Evolutionary conservation across 1,139 yeast species (phyloP), one percentile per base, ranked within the genome.

Genomic region (Taphrina sp.): DNA sequence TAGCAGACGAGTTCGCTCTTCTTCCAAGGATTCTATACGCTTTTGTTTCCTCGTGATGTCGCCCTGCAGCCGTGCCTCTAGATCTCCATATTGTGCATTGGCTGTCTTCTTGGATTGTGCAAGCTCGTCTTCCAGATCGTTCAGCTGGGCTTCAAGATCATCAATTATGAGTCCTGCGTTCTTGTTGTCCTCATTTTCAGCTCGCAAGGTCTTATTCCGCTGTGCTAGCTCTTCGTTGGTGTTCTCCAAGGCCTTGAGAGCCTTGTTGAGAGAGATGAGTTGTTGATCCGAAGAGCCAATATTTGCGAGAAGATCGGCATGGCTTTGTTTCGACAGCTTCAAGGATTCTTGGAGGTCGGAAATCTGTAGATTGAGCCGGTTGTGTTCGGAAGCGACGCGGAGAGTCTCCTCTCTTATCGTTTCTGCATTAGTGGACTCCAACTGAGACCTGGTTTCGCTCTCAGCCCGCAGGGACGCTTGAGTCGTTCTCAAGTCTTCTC

Each of bases 281-380:
- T 49, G 31, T n/a, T 45, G 41, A 3, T 26, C 33, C 4, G 12
- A 23, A 2, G 45, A 16, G 22, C 38, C 43, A n/a, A 37, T 16
- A 23, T 39, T 36, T 14, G 46, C 23, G 14, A 39, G 22, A 5
- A 41, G 20, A 5, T 36, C 49, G 17, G 33, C 33, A 23, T 31
- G 26, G 23, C 52, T 58, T 4, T 41, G 24, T 7, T 56, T 49
- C 19, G 34, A 38, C 14, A 46, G 37, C 24, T 33, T 29, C 14
- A 59, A 31, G 22, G 44, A 33, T 20, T 51, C 58, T 22, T 52
- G 39, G 5, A 54, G 29, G n/a, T 49, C 57, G 12, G 47, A 28
- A 10, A 56, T 22, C 42, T 51, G 36, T 20, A 28, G 44, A 16
- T 16, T 8, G 12, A 42, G n/a, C 20, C 26, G 10, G 2, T 33